Evolutionary conservation across 257 asterid species (phyloP).

Genomic region (Nicotiana tabacum): DNA sequence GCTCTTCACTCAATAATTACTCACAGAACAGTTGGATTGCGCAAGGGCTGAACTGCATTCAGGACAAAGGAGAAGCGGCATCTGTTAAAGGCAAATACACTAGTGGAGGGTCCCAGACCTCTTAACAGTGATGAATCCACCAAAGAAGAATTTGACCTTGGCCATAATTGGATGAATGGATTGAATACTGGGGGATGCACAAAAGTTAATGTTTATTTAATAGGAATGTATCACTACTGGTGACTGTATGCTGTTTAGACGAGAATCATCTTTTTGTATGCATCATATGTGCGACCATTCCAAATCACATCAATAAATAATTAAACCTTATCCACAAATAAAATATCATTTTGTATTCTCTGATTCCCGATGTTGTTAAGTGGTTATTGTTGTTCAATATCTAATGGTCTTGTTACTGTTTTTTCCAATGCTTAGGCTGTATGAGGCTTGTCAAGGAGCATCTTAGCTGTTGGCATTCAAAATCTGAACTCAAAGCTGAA

Average conservation of each 20-base stretch:
- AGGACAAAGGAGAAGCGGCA: no score
- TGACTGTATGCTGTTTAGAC: background rate
- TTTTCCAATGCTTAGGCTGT: slow-evolving; percentile 47
- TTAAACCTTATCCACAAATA: background rate
- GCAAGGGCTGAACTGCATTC: no score
- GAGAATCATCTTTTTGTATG: background rate
- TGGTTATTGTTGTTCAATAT: background rate
- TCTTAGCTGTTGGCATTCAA: slow-evolving; percentile 88
- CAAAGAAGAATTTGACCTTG: background rate
- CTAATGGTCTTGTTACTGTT: background rate
- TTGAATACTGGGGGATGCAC: background rate
- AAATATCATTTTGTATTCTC: background rate
- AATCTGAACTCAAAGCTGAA: slow-evolving; percentile 74
- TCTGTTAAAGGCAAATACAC: no score
- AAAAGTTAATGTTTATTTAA: background rate
- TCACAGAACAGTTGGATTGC: no score
- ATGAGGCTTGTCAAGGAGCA: slow-evolving; percentile 69
- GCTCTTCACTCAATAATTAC: no score
- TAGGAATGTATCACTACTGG: background rate
- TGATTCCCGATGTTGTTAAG: background rate
- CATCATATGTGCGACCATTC: background rate
- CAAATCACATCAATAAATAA: background rate
- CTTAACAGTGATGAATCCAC: background rate
- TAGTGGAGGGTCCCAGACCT: no score
- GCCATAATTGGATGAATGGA: background rate